These are phyloP conservation scores for Ophiocytium majus DNA, from an alignment of 352 stramenopile genomes.

Conservation along the genomic window DNA sequence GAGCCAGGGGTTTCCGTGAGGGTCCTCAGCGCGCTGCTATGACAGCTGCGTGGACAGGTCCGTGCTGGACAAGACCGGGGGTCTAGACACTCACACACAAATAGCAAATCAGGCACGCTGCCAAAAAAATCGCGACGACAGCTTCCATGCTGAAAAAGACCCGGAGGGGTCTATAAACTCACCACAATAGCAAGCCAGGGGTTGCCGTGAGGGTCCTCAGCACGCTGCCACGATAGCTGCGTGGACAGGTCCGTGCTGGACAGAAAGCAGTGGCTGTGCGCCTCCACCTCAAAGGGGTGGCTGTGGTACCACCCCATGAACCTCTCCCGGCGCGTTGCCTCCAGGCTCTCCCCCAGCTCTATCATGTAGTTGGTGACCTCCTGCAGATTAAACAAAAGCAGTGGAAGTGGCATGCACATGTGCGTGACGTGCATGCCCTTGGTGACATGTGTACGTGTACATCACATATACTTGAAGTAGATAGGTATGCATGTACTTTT, in stretches of 20 bases:
- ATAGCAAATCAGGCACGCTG: no score
- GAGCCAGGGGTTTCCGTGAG: conserved; percentile 93
- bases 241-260: conserved; percentile 93
- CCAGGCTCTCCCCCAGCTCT: conserved; percentile 79
- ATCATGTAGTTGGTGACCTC: conserved; percentile 99
- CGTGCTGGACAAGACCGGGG: no score
- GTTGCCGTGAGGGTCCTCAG: conserved; percentile 87
- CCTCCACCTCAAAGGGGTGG: conserved; percentile 94
- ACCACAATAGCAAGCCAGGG: conserved; percentile 94
- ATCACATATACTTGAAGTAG: no score
- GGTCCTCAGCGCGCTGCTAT: conserved; percentile 95
- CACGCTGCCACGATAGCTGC: conserved; percentile 95
- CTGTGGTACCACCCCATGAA: conserved; percentile 99
- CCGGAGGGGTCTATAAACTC: no score
- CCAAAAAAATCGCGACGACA: no score
- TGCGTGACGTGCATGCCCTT: no score
- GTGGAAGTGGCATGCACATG: no score
- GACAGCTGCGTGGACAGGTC: conserved; percentile 94
- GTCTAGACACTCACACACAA: no score
- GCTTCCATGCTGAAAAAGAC: no score
- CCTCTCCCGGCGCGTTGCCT: conserved; percentile 78
- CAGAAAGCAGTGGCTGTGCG: conserved; percentile 95
- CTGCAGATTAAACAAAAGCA: no score
- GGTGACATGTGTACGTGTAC: no score
- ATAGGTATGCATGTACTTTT: no score